A percentile compares a stretch with the other conserved stretches of the same genome.
Evolutionary conservation across 2,329 filamentous ascomycete species (phyloP).

Genomic region (Colletotrichum navitas): DNA sequence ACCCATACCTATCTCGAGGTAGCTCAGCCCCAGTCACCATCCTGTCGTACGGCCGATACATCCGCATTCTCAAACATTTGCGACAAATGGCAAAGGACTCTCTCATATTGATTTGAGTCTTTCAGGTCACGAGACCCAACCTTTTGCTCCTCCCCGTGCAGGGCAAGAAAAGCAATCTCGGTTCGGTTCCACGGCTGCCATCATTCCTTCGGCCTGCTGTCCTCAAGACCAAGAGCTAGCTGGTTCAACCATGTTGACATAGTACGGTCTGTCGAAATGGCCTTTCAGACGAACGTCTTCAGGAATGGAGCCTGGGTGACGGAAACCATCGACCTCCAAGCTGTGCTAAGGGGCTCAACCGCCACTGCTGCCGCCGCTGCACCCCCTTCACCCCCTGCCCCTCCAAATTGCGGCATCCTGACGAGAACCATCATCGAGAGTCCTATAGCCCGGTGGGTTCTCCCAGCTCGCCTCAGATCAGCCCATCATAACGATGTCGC

Average conservation of each 20-base stretch:
- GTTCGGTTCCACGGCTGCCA: slow-evolving; percentile 2
- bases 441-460: slow-evolving; percentile 79
- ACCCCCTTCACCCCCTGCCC: slow-evolving; percentile 49
- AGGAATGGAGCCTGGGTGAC: slow-evolving; percentile 69
- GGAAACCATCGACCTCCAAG: slow-evolving; percentile 61
- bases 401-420: slow-evolving; percentile 77
- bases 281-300: slow-evolving; percentile 66
- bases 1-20: slow-evolving; percentile 3
- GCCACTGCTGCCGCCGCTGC: slow-evolving; percentile 45
- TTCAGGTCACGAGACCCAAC: slow-evolving; percentile 15
- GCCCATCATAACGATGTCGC: slow-evolving; percentile 82
- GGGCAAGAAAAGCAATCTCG: neutral
- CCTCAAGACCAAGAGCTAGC: slow-evolving; percentile 4
- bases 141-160: slow-evolving; percentile 5
- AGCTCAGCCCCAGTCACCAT: neutral
- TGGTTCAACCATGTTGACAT: slow-evolving; percentile 30
- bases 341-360: slow-evolving; percentile 56
- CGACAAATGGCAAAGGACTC: neutral
- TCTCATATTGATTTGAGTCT: slow-evolving; percentile 7
- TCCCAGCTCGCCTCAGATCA: slow-evolving; percentile 83
- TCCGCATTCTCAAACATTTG: slow-evolving; percentile 1
- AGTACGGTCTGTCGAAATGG: slow-evolving; percentile 30
- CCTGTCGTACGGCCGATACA: slow-evolving; percentile 32
- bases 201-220: neutral
- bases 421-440: slow-evolving; percentile 84